These are phyloP conservation scores for Salix caprea DNA, from an alignment of 345 rosid genomes.

Conservation along the genomic window DNA sequence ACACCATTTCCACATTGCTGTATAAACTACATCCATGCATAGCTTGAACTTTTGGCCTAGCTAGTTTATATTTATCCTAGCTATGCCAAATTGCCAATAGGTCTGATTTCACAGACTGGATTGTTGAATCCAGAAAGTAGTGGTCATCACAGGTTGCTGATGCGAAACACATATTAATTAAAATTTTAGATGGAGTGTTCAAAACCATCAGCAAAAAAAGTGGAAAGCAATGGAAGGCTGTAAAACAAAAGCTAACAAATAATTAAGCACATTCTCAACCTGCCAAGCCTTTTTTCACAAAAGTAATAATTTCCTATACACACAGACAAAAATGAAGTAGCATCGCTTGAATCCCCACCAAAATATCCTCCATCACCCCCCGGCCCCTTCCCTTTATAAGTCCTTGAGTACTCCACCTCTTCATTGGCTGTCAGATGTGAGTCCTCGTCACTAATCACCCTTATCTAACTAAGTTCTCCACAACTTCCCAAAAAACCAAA, in stretches of 20 bases:
- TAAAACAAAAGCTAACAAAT: slow-evolving; percentile 9
- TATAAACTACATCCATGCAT: not conserved
- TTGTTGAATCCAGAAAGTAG: not conserved
- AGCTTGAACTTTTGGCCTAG: not conserved
- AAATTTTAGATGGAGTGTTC: not conserved
- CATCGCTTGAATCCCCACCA: slow-evolving; percentile 18
- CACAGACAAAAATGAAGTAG: not conserved
- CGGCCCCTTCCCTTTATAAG: slow-evolving; percentile 12
- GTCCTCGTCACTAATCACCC: not conserved
- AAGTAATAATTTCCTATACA: not conserved
- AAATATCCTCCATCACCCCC: slow-evolving; percentile 5
- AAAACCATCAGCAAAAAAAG: slow-evolving; percentile 11
- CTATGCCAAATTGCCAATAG: not conserved
- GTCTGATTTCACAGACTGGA: not conserved
- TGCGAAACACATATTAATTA: not conserved
- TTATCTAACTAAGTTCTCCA: not conserved
- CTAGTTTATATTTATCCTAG: not conserved
- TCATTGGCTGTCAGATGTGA: not conserved
- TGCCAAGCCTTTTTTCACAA: slow-evolving; percentile 3
- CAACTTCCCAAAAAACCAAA: not conserved
- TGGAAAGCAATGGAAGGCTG: slow-evolving; percentile 21
- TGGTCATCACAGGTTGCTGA: not conserved
- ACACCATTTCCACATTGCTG: not conserved
- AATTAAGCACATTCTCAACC: slow-evolving; percentile 1
- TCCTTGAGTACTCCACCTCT: slow-evolving; percentile 1